These are phyloP conservation scores for Aspergillus sp. DNA, from an alignment of 2,329 filamentous ascomycete species.

Conservation along the genomic window DNA sequence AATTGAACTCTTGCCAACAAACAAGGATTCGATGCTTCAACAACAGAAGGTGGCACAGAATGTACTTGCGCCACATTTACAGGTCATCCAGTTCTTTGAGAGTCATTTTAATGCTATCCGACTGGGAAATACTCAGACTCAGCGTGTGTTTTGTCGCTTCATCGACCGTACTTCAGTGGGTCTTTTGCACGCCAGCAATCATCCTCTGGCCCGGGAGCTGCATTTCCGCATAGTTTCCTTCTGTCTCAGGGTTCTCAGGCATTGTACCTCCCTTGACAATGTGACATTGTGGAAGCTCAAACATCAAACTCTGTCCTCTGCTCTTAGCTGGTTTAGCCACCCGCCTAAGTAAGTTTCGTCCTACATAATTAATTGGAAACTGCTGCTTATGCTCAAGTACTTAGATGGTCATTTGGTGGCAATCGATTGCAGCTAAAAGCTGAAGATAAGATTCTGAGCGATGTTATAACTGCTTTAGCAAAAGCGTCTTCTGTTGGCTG, in stretches of 20 bases:
- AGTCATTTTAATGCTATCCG: conserved; percentile 94
- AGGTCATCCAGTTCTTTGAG: conserved; percentile 81
- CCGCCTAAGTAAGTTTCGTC: conserved; percentile 58
- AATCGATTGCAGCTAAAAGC: conserved; percentile 93
- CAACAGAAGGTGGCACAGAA: conserved; percentile 78
- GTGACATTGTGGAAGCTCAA: conserved; percentile 78
- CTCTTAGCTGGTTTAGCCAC: conserved; percentile 82
- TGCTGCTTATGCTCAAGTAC: conserved; percentile 18
- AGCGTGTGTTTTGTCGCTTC: conserved; percentile 77
- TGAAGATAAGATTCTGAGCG: conserved; percentile 76
- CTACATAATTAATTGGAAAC: neutral
- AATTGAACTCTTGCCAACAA: conserved; percentile 89
- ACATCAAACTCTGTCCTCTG: conserved; percentile 83
- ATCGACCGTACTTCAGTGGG: conserved; percentile 76
- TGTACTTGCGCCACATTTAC: conserved; percentile 80
- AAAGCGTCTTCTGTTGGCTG: conserved; percentile 61
- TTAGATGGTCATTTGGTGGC: conserved; percentile 90
- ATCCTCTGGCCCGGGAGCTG: conserved; percentile 88
- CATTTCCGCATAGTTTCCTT: conserved; percentile 86
- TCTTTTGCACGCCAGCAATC: conserved; percentile 67
- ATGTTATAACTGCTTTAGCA: conserved; percentile 69
- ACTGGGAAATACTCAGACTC: conserved; percentile 78
- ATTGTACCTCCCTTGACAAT: conserved; percentile 64
- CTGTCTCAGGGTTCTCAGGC: conserved; percentile 72
- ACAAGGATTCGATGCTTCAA: conserved; percentile 71